Evolutionary conservation across 352 stramenopile genomes (phyloP).

Genomic region (Globisporangium ultimum): DNA sequence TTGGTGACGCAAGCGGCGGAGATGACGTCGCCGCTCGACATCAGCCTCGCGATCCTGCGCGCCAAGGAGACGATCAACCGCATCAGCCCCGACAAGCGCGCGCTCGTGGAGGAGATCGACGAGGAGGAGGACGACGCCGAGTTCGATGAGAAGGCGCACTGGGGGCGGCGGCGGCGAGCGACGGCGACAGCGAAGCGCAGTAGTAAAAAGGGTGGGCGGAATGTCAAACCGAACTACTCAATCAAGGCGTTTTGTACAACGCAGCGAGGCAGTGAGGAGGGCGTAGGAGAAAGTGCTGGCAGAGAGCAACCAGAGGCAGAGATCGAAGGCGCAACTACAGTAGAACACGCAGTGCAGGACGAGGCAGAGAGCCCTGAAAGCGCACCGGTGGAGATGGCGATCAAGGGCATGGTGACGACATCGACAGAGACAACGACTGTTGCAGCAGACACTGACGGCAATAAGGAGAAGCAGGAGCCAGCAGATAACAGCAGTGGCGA

Average conservation of each 20-base stretch:
- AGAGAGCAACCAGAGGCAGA: not conserved
- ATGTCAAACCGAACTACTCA: slow-evolving; percentile 41
- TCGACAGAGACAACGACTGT: too few species aligned
- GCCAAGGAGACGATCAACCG: slow-evolving; percentile 39
- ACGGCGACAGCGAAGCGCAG: slow-evolving; percentile 14
- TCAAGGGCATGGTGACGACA: not conserved
- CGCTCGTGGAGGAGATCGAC: slow-evolving; percentile 64
- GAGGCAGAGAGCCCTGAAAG: slow-evolving; percentile 5
- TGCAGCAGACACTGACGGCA: not conserved
- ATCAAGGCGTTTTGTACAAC: slow-evolving; percentile 63
- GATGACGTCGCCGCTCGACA: slow-evolving; percentile 34
- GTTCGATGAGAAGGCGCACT: slow-evolving; percentile 69
- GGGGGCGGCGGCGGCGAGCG: slow-evolving; percentile 26
- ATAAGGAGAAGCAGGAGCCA: not conserved
- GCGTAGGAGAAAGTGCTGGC: not conserved
- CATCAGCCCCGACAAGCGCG: slow-evolving; percentile 53
- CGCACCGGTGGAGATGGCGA: not conserved
- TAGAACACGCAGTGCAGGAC: not conserved
- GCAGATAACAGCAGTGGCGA: not conserved
- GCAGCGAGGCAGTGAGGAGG: not conserved
- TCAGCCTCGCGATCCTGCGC: slow-evolving; percentile 33
- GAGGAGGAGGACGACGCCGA: slow-evolving; percentile 68
- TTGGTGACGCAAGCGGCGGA: slow-evolving; percentile 20
- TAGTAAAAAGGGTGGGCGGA: slow-evolving; percentile 12
- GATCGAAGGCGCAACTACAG: not conserved